Base-by-base conservation (phyloP, 108 stramenopile genomes). In the Conticribra weissflogii region DNA sequence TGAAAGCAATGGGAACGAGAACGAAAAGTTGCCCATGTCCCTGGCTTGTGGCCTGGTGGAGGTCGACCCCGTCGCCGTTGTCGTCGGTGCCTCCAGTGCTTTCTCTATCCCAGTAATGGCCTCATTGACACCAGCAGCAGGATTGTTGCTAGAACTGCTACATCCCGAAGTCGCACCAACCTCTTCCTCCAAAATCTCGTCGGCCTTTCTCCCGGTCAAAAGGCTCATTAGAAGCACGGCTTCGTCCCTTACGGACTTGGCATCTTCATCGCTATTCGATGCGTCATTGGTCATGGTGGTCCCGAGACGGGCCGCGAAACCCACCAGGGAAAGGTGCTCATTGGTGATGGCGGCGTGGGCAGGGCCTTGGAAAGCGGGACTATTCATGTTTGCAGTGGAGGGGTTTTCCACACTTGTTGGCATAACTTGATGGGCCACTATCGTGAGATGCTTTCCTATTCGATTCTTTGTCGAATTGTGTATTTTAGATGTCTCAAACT, bases 151-250 rank as follows among this genome's bases (percentile, higher is more conserved):
- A n/a, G n/a, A n/a, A n/a, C n/a, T n/a, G 63, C 36, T 28, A 55
- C 33, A 21, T 78, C 68, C 48, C 63, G n/a, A n/a, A n/a, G n/a
- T 70, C 28, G 70, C 63, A 31, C 71, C 61, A 48, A 63, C 56
- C 17, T 72, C 71, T 33, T 70, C 76, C 15, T 68, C 69, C 52
- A 78, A 59, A 45, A 78, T 78, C 27, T 78, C 76, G 22, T 56
- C 57, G 7, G 68, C 76, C 59, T 78, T 78, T 21, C 70, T 69
- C 36, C 76, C 76, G 63, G 63, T 78, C 60, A 84, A 77, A 36
- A 93, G 56, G 60, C 88, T 93, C 92, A 93, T 93, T 14, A 93
- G 78, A 9, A 93, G 81, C 76, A 82, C 78, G 41, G 92, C 92
- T 48, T 93, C 88, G 5, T 85, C 67, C 19, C 87, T 85, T 28